Base-by-base conservation (phyloP, 495 filamentous ascomycete species). In the Bombardia bombarda region DNA sequence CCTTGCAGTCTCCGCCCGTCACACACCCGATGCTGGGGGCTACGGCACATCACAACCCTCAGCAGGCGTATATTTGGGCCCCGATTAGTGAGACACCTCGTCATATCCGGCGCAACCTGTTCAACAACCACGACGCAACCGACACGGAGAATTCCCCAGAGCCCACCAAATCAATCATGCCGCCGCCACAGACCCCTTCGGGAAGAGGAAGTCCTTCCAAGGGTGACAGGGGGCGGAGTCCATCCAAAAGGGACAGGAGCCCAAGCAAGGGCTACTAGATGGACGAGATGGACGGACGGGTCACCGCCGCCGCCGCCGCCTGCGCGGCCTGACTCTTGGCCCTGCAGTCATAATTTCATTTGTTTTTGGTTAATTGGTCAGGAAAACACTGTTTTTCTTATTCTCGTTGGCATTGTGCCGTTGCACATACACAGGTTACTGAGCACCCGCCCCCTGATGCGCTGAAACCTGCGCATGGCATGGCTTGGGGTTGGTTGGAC, bases 161-260 rank as follows among this genome's bases (percentile, higher is more conserved):
- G 34, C n/a, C n/a, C n/a, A 46, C 53, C 21, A 58, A 58, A 30
- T 45, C 57, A 2, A 55, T 71, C 20, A 50, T 61, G 43, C 57
- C 67, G 20, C 60, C 60, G 3, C 60, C 60, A 3, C 60, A 67
- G 39, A 71, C 66, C 1, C 65, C 69, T 1, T 51, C 54, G 3
- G 51, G 48, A 12, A 53, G 62, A 45, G n/a, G n/a, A n/a, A 72
- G 70, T 31, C 69, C 70, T 0, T 62, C 65, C 19, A 73, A 71
- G 40, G 57, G 61, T 8, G 67, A 72, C 13, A 56, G 68, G 38
- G 55, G 59, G 0, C 51, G 62, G 25, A 73, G 69, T 43, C 66
- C 67, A 3, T 50, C 61, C 1, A 69, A 68, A 53, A 45, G 47
- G 1, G 52, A 40, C 20, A 43, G 58, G 28, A 71, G 67, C 43